Base-by-base conservation (phyloP, 345 rosid genomes). In the Hibiscus tridactylites region DNA sequence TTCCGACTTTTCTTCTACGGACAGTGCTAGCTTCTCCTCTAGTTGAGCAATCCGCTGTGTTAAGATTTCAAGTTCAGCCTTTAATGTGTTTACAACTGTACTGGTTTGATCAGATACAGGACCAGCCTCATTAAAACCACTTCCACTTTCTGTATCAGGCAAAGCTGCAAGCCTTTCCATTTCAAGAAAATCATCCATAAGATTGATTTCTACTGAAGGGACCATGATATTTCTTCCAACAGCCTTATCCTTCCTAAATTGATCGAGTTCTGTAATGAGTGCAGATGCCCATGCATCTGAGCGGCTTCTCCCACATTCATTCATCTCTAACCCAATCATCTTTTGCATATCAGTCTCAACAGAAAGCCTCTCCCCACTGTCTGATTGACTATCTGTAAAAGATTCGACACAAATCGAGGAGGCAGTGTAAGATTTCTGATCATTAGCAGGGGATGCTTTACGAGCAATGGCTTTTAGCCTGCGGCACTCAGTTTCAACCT, bases 151-250 rank as follows among this genome's bases (percentile, higher is more conserved):
- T 64, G 82, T 78, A 24, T 75, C 82, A 15, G 53, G 53, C 67
- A 70, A 65, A 49, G 91, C 85, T 21, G 91, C 98, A 0, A 93
- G 88, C 81, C 82, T 89, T 72, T 91, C 92, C 96, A 94, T 91
- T 82, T 94, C 98, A 19, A 94, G 90, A 82, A 94, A 94, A 78
- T 94, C 98, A 80, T 91, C 97, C 98, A 94, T 88, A 74, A 94
- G 88, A 82, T 86, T 83, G 35, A 87, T 79, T 49, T 87, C 85
- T 60, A 74, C 67, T 2, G 84, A 76, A 67, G 87, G 74, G 69
- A 77, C 63, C 79, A 80, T 74, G 1, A 75, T 54, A 47, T 74
- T 84, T 70, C 82, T 83, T 39, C 75, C 79, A 8, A 24, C 42
- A 6, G 71, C 31, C 76, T 74, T 88, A 49, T 70, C 84, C 35